Conservation (phyloP, 2,329 filamentous ascomycete genomes). For the Cercospora canescens region DNA sequence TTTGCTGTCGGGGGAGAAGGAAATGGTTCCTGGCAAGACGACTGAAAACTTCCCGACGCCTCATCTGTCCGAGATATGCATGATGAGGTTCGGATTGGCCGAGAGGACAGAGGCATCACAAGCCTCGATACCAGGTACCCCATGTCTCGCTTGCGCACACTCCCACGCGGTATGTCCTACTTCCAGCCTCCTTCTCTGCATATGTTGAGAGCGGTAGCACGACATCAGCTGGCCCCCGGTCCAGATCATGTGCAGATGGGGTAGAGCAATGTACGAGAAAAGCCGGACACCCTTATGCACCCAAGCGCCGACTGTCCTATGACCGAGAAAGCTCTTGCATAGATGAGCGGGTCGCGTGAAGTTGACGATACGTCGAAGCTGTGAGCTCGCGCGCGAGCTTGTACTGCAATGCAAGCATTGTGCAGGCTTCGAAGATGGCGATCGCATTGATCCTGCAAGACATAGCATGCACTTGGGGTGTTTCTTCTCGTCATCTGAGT, state of each 20-base stretch:
- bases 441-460: slow-evolving; percentile 11
- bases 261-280: background rate
- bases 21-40: background rate
- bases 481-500: background rate
- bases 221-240: background rate
- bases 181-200: slow-evolving; percentile 17
- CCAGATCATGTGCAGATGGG: slow-evolving; percentile 1
- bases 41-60: background rate
- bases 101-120: slow-evolving; percentile 7
- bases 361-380: slow-evolving; percentile 4
- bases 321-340: slow-evolving; percentile 1
- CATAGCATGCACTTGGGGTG: background rate
- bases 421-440: background rate
- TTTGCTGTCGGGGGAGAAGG: background rate
- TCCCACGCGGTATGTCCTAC: background rate
- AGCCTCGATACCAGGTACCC: slow-evolving; percentile 4
- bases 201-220: background rate
- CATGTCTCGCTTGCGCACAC: background rate
- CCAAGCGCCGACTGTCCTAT: slow-evolving; percentile 1
- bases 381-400: background rate
- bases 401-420: slow-evolving; percentile 5
- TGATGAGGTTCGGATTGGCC: background rate
- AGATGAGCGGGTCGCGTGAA: slow-evolving; percentile 6
- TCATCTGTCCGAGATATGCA: background rate
- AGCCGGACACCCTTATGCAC: background rate